A percentile compares a stretch with the other conserved stretches of the same genome.
Conservation (phyloP, 441 rosid genomes). For the Populus tomentosa region DNA sequence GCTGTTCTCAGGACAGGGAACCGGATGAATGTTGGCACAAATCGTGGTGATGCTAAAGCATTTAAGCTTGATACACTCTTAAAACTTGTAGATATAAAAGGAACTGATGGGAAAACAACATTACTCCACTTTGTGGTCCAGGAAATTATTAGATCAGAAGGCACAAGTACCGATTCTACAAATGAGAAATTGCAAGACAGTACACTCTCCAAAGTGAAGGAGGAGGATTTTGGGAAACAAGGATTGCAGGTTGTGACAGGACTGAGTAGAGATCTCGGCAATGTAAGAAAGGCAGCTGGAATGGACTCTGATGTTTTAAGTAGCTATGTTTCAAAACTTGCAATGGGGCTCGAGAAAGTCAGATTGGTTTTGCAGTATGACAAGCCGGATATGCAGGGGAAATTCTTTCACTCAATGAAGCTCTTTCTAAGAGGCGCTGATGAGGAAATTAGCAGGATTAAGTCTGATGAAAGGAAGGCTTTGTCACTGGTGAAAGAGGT, state of each 20-base stretch:
- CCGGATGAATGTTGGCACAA: conserved; percentile 95
- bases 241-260: conserved; percentile 90
- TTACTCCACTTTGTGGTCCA: conserved; percentile 98
- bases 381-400: conserved; percentile 50
- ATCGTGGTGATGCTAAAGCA: conserved; percentile 93
- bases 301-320: conserved; percentile 94
- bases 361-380: conserved; percentile 62
- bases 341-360: conserved; percentile 76
- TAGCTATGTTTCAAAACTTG: conserved; percentile 81
- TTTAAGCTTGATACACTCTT: conserved; percentile 93
- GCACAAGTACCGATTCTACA: conserved; percentile 36
- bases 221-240: conserved; percentile 74
- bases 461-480: conserved; percentile 69
- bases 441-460: conserved; percentile 65
- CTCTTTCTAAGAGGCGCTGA: conserved; percentile 68
- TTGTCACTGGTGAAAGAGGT: conserved; percentile 78
- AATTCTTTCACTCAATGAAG: conserved; percentile 69
- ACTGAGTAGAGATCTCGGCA: conserved; percentile 71
- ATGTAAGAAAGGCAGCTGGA: conserved; percentile 93
- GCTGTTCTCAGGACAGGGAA: conserved; percentile 95
- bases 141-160: conserved; percentile 88
- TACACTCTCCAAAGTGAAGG: conserved; percentile 29
- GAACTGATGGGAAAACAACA: conserved; percentile 95
- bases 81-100: conserved; percentile 95
- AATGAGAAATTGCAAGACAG: conserved; percentile 35